phyloP scores from a whole-genome alignment of 2,329 filamentous ascomycete genomes.

The Dothideomycetidae sp. region DNA sequence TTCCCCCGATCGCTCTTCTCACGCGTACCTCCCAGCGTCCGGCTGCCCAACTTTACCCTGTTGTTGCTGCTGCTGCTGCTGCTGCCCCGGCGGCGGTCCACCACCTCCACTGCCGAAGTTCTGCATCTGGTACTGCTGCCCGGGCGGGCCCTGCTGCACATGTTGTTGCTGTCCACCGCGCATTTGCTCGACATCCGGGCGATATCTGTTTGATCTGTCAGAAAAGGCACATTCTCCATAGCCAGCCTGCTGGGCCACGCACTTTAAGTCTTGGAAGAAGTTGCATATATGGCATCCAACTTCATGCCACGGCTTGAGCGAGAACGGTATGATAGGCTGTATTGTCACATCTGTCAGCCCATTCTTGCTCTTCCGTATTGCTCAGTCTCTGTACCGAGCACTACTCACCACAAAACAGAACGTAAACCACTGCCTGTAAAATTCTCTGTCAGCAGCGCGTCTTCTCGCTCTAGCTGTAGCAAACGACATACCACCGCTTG shows the following conservation, averaged over 20 bases:
- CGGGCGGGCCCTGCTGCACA: constrained; percentile 22
- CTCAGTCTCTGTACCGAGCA: too few relatives aligned
- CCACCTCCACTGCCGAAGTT: constrained; percentile 15
- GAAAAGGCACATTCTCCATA: too few relatives aligned
- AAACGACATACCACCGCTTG: constrained; percentile 29
- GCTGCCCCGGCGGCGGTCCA: neutral
- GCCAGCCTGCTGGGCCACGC: too few relatives aligned
- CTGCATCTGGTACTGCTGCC: constrained; percentile 15
- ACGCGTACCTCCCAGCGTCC: neutral
- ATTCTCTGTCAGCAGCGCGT: neutral
- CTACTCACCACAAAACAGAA: constrained; percentile 54
- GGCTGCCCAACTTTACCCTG: too few relatives aligned
- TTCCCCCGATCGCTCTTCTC: too few relatives aligned
- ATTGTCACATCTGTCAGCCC: too few relatives aligned
- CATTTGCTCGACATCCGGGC: constrained; percentile 24
- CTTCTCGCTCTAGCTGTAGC: constrained; percentile 1
- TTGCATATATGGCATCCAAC: constrained; percentile 63
- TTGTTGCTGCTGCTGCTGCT: neutral
- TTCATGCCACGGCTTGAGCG: constrained; percentile 40
- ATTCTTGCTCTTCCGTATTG: too few relatives aligned
- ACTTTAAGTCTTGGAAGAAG: constrained; percentile 49
- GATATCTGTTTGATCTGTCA: too few relatives aligned
- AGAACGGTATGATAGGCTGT: constrained; percentile 60
- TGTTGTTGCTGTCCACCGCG: constrained; percentile 14
- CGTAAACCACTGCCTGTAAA: constrained; percentile 50